Conservation (phyloP, 2,329 filamentous ascomycete genomes). For the Emmonsia crescens region DNA sequence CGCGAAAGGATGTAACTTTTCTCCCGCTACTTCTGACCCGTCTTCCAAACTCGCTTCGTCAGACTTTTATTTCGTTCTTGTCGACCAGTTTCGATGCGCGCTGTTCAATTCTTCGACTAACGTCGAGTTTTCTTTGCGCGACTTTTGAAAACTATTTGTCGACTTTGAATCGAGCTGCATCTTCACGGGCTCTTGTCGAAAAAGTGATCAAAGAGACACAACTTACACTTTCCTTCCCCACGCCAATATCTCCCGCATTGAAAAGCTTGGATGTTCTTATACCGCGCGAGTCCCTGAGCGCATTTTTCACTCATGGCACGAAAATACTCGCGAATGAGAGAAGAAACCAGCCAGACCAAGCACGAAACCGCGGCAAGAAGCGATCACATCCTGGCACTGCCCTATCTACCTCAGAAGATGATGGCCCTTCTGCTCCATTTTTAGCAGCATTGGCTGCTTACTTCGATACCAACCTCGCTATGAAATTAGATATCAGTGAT, state of each 20-base stretch:
- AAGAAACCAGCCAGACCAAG: slow-evolving; percentile 13
- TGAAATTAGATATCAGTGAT: slow-evolving; percentile 25
- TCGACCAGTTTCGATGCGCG: slow-evolving; percentile 41
- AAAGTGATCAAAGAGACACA: slow-evolving; percentile 30
- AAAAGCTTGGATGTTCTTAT: slow-evolving; percentile 26
- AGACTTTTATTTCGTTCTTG: slow-evolving; percentile 40
- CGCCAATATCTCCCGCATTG: slow-evolving; percentile 24
- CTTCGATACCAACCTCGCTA: slow-evolving; percentile 29
- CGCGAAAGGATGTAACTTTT: slow-evolving; percentile 30
- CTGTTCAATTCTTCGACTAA: slow-evolving; percentile 34
- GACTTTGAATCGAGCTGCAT: slow-evolving; percentile 6
- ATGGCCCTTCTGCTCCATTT: slow-evolving; percentile 13
- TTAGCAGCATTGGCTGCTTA: slow-evolving; percentile 25
- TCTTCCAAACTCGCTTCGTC: slow-evolving; percentile 40
- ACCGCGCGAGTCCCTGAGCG: slow-evolving; percentile 19
- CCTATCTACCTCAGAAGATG: not conserved
- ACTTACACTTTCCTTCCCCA: slow-evolving; percentile 29
- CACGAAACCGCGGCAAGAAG: slow-evolving; percentile 5
- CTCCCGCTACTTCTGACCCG: slow-evolving; percentile 42
- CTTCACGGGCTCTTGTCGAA: slow-evolving; percentile 16
- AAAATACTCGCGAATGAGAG: slow-evolving; percentile 8
- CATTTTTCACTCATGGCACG: slow-evolving; percentile 16
- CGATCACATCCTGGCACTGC: slow-evolving; percentile 5
- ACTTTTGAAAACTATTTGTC: slow-evolving; percentile 32
- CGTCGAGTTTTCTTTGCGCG: slow-evolving; percentile 35